Base-by-base conservation (phyloP, 192 early-diverging fungal species). In the Linnemannia hyalina region DNA sequence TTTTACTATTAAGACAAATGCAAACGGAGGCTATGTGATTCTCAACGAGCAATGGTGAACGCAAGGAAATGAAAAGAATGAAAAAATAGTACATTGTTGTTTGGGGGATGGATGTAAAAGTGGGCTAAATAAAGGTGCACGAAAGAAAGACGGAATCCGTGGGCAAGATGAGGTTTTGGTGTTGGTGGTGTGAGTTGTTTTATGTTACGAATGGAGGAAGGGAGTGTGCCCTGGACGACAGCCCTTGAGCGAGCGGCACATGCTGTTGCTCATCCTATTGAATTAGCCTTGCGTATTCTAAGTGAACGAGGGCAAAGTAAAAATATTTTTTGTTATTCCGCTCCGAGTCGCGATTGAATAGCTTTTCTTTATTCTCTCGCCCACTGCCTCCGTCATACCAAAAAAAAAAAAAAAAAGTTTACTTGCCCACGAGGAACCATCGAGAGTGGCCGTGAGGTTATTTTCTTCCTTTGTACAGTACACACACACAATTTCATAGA, bases 401-500 rank as follows among this genome's bases (percentile, higher is more conserved):
- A 41, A 65, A 76, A 76, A 76, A 36, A 65, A 76, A 76, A 63
- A 35, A 68, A 42, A 29, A 65, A 11, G 26, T 42, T 68, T 44
- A 10, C 70, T 26, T 72, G 46, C 72, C 72, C 72, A 73, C 72
- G 72, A 46, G 72, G 26, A 73, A 73, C 42, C 38, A 35, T 47
- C 42, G 13, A 32, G 22, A 29, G n/a, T 16, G 60, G 60, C 26
- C 60, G 26, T 32, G 60, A 65, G 60, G 60, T 32, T 65, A 65
- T 32, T 65, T 65, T 40, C 18, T 70, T 36, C n/a, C 41, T 41
- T 20, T 6, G 5, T 16, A 20, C 18, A 49, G n/a, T 4, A 40
- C 38, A 40, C 6, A 40, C 38, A 40, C 38, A 5, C 38, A 40
- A 0, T 40, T 40, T 40, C 49, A 52, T 52, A 20, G 20, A 52